Base-by-base conservation (phyloP, 768 basidiomycete species). In the Rhizopogon salebrosus region DNA sequence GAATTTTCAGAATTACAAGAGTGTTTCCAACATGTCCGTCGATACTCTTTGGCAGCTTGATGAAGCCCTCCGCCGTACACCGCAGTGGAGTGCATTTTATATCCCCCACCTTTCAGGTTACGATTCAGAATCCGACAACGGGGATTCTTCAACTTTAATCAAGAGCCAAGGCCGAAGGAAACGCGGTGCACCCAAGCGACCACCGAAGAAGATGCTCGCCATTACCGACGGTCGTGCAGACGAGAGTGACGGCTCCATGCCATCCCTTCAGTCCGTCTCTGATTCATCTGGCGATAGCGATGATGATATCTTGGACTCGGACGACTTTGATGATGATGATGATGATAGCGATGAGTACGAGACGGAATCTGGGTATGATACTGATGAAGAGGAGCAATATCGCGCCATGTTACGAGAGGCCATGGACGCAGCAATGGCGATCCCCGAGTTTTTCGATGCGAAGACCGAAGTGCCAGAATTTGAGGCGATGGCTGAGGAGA, bases 351-450 rank as follows among this genome's bases (percentile, higher is more conserved):
- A 70, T 6, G 64, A 61, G 6, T 57, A 63, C 10, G 66, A 68
- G 14, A 70, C 73, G 13, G 76, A 75, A 41, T 76, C 68, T 39
- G 77, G 68, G 6, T 84, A 85, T 61, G 79, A 89, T 58, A 79
- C 80, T 4, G 88, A 87, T 41, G 79, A 84, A 53, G 87, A 87
- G 56, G 87, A 86, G 49, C 75, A 79, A 55, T 65, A 89, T 26
- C 72, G 83, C 18, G 80, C 81, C 29, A 64, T 84, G 70, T 56
- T 83, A 24, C 75, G 82, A 46, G 84, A 87, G 61, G 90, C 89
- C 3, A 87, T 90, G 86, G 82, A 89, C 54, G 71, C 77, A 16
- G 83, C 80, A 0, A 72, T 79, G 59, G 72, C 81, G 48, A 74
- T 69, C 38, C 72, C 79, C 18, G 84, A 84, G 51, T 83, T 82